These are phyloP conservation scores for Dendrobium chrysotoxum DNA, from an alignment of 106 monocot genomes.

Conservation along the genomic window DNA sequence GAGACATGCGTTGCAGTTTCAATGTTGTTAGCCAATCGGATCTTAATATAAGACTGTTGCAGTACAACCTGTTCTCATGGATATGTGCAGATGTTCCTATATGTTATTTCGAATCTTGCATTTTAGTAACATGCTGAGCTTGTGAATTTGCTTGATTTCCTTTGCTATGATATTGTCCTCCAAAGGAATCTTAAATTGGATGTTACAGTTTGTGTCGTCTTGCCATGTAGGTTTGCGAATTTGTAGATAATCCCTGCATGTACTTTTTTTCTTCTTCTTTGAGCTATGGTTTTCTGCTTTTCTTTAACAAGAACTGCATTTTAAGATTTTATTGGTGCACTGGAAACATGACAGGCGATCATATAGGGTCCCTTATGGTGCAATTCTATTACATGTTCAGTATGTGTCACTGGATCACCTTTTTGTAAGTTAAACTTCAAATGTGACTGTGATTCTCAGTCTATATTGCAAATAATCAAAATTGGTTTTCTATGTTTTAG, in stretches of 20 bases:
- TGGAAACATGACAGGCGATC: slow-evolving; percentile 11
- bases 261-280: background rate
- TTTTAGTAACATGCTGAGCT: background rate
- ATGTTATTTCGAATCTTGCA: background rate
- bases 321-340: slow-evolving; percentile 12
- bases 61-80: background rate
- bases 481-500: slow-evolving; percentile 22
- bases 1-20: background rate
- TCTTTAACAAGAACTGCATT: slow-evolving; percentile 3
- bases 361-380: slow-evolving; percentile 21
- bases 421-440: slow-evolving; percentile 10
- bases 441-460: slow-evolving; percentile 4
- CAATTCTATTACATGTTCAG: slow-evolving; percentile 13
- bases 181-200: background rate
- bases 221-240: slow-evolving; percentile 5
- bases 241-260: background rate
- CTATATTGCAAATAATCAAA: slow-evolving; percentile 4
- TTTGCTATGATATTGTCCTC: background rate
- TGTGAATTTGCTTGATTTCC: background rate
- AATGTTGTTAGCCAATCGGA: background rate
- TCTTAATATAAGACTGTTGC: background rate
- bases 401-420: slow-evolving; percentile 12
- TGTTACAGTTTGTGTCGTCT: background rate
- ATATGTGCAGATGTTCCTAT: background rate
- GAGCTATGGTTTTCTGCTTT: background rate